Conservation (phyloP, 495 filamentous ascomycete species). For the Talaromyces thailandensis region DNA sequence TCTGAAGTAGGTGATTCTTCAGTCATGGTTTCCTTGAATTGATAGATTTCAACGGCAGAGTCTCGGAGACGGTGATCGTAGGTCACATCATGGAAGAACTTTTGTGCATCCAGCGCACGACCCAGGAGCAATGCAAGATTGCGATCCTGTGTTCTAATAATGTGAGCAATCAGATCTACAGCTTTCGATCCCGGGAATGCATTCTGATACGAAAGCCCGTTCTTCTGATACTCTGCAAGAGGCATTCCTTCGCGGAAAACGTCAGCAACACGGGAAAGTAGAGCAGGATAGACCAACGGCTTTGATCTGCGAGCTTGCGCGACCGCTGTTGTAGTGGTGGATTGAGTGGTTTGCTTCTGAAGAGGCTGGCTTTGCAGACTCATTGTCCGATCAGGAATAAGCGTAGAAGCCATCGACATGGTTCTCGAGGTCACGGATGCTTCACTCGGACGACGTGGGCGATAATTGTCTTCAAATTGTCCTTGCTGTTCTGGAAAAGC, state of each 20-base stretch:
- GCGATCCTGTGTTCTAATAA: constrained; percentile 92
- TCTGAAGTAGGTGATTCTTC: constrained; percentile 72
- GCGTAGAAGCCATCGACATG: constrained; percentile 88
- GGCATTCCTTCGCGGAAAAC: constrained; percentile 79
- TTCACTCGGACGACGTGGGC: constrained; percentile 33
- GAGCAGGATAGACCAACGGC: constrained; percentile 84
- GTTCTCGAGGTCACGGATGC: constrained; percentile 42
- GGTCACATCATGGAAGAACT: constrained; percentile 99
- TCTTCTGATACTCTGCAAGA: constrained; percentile 83
- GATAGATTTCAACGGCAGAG: constrained; percentile 84
- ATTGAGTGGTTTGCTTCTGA: constrained; percentile 17
- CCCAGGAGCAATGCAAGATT: constrained; percentile 93
- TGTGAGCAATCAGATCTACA: constrained; percentile 86
- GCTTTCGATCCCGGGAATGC: constrained; percentile 92
- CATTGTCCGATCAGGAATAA: constrained; percentile 43
- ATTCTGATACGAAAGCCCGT: constrained; percentile 93
- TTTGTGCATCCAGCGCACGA: constrained; percentile 91
- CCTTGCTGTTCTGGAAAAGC: constrained; percentile 19
- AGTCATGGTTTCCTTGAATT: constrained; percentile 87
- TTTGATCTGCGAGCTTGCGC: constrained; percentile 47
- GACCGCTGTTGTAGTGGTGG: constrained; percentile 25
- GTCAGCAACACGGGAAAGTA: constrained; percentile 85
- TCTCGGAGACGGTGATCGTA: constrained; percentile 95
- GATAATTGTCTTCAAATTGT: constrained; percentile 11
- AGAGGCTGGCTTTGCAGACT: constrained; percentile 34